phyloP scores from a whole-genome alignment of 2,329 filamentous ascomycete genomes.

The Trichoderma brevicompactum region DNA sequence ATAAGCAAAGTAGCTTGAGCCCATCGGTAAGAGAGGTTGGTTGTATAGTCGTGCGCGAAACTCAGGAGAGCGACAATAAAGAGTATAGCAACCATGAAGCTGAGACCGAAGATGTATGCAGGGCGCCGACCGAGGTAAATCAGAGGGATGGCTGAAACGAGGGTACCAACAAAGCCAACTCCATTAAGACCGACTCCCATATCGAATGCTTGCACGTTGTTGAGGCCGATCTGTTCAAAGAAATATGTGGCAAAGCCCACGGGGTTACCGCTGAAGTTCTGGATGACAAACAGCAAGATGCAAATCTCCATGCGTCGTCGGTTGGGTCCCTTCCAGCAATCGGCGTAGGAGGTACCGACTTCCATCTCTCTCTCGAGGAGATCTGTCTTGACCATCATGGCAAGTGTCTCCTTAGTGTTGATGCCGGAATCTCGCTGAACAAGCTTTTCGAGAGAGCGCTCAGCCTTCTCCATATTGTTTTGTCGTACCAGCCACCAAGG shows the following conservation, averaged over 20 bases:
- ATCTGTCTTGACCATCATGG: conserved; percentile 50
- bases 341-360: conserved; percentile 46
- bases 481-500: conserved; percentile 28
- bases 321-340: conserved; percentile 51
- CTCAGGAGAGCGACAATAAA: conserved; percentile 48
- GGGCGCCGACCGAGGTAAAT: conserved; percentile 50
- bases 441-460: conserved; percentile 16
- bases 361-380: conserved; percentile 44
- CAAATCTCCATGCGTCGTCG: conserved; percentile 57
- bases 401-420: conserved; percentile 36
- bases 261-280: conserved; percentile 32
- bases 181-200: conserved; percentile 30
- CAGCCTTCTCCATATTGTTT: conserved; percentile 27
- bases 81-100: conserved; percentile 45
- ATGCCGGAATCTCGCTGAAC: conserved; percentile 23
- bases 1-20: conserved; percentile 54
- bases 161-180: conserved; percentile 43
- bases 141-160: conserved; percentile 51
- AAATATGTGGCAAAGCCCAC: conserved; percentile 32
- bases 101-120: conserved; percentile 51
- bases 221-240: conserved; percentile 32
- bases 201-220: conserved; percentile 31
- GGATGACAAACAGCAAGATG: conserved; percentile 29
- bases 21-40: conserved; percentile 37
- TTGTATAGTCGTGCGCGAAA: conserved; percentile 22